Conservation (phyloP, 2,329 filamentous ascomycete species). For the Bipolaris bicolor region DNA sequence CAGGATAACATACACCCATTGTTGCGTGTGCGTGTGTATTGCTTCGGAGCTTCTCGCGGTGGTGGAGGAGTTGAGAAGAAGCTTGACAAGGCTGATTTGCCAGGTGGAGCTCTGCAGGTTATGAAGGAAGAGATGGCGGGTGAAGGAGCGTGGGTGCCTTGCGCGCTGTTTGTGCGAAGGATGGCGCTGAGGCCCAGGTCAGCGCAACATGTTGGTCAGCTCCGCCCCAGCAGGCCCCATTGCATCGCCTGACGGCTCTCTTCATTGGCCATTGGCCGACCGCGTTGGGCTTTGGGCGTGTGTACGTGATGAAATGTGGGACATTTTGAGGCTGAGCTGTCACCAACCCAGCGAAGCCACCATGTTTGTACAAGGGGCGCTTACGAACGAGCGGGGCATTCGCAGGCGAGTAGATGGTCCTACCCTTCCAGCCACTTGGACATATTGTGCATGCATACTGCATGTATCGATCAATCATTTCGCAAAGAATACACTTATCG, state of each 20-base stretch:
- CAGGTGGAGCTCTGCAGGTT: background rate
- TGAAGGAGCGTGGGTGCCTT: conserved; percentile 19
- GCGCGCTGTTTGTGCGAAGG: conserved; percentile 3
- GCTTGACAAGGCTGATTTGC: conserved; percentile 18
- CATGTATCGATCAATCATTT: background rate
- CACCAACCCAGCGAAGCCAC: conserved; percentile 5
- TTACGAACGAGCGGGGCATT: conserved; percentile 21
- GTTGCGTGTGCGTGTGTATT: conserved; percentile 1
- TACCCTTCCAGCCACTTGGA: background rate
- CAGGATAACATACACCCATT: conserved; percentile 29
- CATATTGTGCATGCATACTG: background rate
- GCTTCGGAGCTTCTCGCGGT: background rate
- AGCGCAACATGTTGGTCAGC: conserved; percentile 6
- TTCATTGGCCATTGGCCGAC: background rate
- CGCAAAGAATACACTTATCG: too few species aligned
- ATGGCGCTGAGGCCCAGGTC: conserved; percentile 7
- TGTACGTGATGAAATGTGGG: conserved; percentile 10
- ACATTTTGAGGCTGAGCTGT: conserved; percentile 15
- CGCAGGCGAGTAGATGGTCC: conserved; percentile 6
- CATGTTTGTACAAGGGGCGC: conserved; percentile 5
- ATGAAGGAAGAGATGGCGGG: conserved; percentile 18
- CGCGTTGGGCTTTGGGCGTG: conserved; percentile 5
- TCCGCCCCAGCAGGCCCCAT: conserved; percentile 15
- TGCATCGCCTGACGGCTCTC: conserved; percentile 4
- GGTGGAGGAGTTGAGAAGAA: background rate